These are phyloP conservation scores for Cetradonia linearis DNA, from an alignment of 495 filamentous ascomycete species.

Conservation along the genomic window DNA sequence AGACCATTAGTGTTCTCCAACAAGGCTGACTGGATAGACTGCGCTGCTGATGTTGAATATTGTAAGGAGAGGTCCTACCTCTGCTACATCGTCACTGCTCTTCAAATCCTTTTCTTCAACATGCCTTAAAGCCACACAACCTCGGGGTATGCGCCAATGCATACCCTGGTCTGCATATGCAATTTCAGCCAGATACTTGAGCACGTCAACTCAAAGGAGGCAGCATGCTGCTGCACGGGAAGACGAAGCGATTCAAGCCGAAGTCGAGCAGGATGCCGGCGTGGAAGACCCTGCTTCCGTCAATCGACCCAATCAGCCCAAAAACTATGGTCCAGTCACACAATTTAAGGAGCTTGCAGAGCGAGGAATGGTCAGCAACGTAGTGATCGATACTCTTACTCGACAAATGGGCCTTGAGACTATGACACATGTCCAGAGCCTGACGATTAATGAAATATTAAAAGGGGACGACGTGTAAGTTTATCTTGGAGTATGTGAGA, in stretches of 20 bases:
- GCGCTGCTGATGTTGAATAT: constrained; percentile 19
- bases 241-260: constrained; percentile 22
- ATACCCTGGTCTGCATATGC: background rate
- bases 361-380: constrained; percentile 50
- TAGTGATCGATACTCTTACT: constrained; percentile 59
- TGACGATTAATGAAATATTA: constrained; percentile 69
- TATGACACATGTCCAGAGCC: constrained; percentile 88
- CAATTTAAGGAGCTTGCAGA: constrained; percentile 59
- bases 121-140: constrained; percentile 11
- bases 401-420: constrained; percentile 62
- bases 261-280: constrained; percentile 13
- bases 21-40: background rate
- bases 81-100: constrained; percentile 10
- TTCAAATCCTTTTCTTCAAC: constrained; percentile 3
- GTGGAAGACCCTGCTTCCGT: constrained; percentile 15
- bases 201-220: constrained; percentile 12
- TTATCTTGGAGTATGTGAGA: constrained; percentile 17
- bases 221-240: constrained; percentile 26
- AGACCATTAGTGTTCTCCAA: background rate
- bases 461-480: constrained; percentile 75
- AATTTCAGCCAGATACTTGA: background rate
- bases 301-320: background rate
- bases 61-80: constrained; percentile 23
- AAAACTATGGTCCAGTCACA: constrained; percentile 37
- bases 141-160: background rate